These are phyloP conservation scores for Didymella pinodella DNA, from an alignment of 2,329 filamentous ascomycete species.

Conservation along the genomic window DNA sequence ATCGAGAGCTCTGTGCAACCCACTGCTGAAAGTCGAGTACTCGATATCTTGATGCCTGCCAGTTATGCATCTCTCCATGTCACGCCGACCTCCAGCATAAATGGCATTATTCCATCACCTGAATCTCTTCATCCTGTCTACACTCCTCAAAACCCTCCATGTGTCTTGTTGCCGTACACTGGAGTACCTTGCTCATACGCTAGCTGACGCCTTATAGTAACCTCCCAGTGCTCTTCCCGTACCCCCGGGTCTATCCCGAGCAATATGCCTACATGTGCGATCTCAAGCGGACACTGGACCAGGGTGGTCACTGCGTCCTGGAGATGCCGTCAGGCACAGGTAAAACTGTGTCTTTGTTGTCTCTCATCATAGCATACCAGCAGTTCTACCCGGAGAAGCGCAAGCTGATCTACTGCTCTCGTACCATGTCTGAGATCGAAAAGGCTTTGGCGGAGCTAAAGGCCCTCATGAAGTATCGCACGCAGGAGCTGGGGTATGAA, in stretches of 20 bases:
- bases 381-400: slow-evolving; percentile 90
- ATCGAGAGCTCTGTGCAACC: no score
- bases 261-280: slow-evolving; percentile 77
- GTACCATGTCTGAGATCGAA: slow-evolving; percentile 99
- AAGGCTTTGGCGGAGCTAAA: slow-evolving; percentile 94
- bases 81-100: neutral
- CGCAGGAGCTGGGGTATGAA: slow-evolving; percentile 84
- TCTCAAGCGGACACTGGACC: slow-evolving; percentile 89
- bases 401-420: slow-evolving; percentile 98
- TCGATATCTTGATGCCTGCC: neutral
- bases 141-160: no score
- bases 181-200: no score
- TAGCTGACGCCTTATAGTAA: slow-evolving; percentile 56
- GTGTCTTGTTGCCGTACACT: neutral
- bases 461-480: slow-evolving; percentile 91
- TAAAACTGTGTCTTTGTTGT: slow-evolving; percentile 94
- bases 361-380: slow-evolving; percentile 96
- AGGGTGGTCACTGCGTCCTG: slow-evolving; percentile 91
- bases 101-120: neutral
- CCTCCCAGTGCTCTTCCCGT: slow-evolving; percentile 75
- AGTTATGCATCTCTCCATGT: neutral
- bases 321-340: slow-evolving; percentile 99
- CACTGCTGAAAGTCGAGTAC: neutral
- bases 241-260: slow-evolving; percentile 74
- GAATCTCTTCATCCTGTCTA: no score